These are phyloP conservation scores for Acanthamoeba castellanii DNA, from an alignment of 208 protist species.

Conservation along the genomic window DNA sequence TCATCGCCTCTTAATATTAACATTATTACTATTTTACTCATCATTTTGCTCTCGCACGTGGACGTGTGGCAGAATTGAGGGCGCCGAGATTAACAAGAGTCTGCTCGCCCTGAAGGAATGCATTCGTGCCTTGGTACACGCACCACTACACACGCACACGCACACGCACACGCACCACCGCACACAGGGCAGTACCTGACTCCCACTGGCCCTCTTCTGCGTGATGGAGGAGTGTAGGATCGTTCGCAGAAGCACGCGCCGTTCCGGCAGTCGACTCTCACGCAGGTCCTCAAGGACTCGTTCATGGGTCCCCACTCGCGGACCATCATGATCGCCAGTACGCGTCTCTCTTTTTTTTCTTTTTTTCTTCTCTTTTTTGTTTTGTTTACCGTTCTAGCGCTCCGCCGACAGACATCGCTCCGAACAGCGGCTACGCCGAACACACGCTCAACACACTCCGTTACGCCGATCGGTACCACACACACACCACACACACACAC, in stretches of 20 bases:
- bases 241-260: constrained; percentile 96
- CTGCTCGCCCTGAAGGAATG: constrained; percentile 98
- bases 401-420: constrained; percentile 90
- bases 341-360: constrained; percentile 7
- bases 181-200: no score
- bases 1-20: neutral
- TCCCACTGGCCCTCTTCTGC: no score
- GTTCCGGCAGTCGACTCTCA: constrained; percentile 98
- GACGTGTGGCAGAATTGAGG: constrained; percentile 88
- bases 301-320: constrained; percentile 97
- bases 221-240: constrained; percentile 74
- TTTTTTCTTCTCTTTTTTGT: neutral
- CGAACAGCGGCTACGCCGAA: constrained; percentile 93
- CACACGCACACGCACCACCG: neutral
- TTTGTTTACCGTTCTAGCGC: no score
- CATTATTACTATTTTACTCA: no score
- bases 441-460: constrained; percentile 99
- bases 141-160: neutral
- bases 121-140: constrained; percentile 94
- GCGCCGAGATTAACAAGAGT: constrained; percentile 98
- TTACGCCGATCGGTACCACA: constrained; percentile 95
- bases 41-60: no score
- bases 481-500: no score
- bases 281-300: constrained; percentile 94
- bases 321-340: constrained; percentile 97